Evolutionary conservation across 176 grass and related monocot species (phyloP), one percentile per base, ranked within the genome.

Genomic region (Cymbopogon citratus): DNA sequence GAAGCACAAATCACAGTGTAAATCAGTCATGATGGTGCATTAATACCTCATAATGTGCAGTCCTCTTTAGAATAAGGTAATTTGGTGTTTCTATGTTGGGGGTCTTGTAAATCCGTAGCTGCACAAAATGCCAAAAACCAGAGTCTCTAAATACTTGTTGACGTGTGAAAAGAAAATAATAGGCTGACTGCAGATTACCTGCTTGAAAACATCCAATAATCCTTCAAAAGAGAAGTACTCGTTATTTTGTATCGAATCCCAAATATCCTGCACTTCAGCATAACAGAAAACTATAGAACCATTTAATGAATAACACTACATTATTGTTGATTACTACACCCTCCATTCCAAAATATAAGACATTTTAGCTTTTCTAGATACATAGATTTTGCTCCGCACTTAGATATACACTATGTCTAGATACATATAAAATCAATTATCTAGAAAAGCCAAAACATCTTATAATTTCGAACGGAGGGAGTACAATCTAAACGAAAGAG

Each of bases 11-110:
- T 28, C 69, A 28, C 14, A 73, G 46, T 73, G 43, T 10, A 46
- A 48, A 73, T 73, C 24, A 73, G 25, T 31, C 11, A 5, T 19
- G 70, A 65, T 44, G 39, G 41, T 34, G 6, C 21, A 24, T 27
- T 66, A 15, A 62, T 76, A 97, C 94, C 94, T 98, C 90, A 49
- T 98, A 98, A 81, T 85, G 78, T 88, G 92, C 82, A 62, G 90
- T 93, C 91, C 74, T 93, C 68, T 91, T 91, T 41, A 98, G 83
- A 82, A 95, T 86, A 44, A 89, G 73, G 63, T 98, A 98, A 41
- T 89, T 93, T 68, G 95, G 95, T 61, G 92, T 95, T 87, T 87
- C 95, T 86, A 91, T 91, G 18, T 98, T 87, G 21, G 95, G 95
- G 43, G 92, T 95, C 88, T 98, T 95, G 82, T 95, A 95, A 78